Conservation (phyloP, 768 basidiomycete genomes). For the Amanita subjunquillea region DNA sequence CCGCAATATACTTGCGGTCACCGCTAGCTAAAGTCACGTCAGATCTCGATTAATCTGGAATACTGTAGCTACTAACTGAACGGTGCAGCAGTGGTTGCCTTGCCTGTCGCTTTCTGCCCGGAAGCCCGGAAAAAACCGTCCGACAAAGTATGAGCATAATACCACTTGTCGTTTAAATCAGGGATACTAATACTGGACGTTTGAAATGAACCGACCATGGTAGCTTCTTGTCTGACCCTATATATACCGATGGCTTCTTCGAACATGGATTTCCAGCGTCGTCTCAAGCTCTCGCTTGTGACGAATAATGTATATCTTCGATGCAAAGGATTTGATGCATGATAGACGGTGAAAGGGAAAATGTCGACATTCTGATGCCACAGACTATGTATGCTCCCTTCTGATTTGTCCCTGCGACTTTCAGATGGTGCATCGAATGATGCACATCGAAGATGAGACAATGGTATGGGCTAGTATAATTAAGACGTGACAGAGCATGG, state of each 20-base stretch:
- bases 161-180: constrained; percentile 39
- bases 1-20: constrained; percentile 48
- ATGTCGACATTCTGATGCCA: constrained; percentile 42
- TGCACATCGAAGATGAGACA: constrained; percentile 69
- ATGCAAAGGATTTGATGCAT: constrained; percentile 42
- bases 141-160: constrained; percentile 45
- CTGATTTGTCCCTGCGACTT: constrained; percentile 48
- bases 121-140: constrained; percentile 50
- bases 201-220: constrained; percentile 42
- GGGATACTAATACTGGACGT: not conserved
- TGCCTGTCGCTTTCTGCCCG: constrained; percentile 41
- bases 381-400: constrained; percentile 42
- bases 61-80: constrained; percentile 42
- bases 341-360: constrained; percentile 73
- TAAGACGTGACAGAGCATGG: not conserved
- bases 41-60: not conserved
- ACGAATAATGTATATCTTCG: constrained; percentile 72
- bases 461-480: constrained; percentile 57
- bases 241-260: constrained; percentile 55
- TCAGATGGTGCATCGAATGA: constrained; percentile 53
- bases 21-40: constrained; percentile 28
- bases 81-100: constrained; percentile 45
- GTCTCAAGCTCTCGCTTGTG: constrained; percentile 40
- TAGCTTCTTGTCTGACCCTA: constrained; percentile 55
- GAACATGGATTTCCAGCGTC: constrained; percentile 54